These are phyloP conservation scores for Phalaenopsis hybrid DNA, from an alignment of 116 monocot genomes.

Conservation along the genomic window DNA sequence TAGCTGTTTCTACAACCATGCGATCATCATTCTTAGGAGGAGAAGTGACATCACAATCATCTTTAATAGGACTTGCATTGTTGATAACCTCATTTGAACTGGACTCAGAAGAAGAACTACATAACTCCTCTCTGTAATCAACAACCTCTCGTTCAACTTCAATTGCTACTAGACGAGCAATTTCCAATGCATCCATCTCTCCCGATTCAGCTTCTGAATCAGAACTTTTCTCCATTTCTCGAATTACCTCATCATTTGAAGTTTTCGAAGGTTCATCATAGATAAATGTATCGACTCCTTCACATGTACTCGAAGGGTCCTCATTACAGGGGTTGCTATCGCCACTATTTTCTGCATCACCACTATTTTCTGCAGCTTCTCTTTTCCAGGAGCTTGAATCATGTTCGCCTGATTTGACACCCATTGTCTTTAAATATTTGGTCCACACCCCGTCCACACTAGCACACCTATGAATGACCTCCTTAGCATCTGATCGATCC, in stretches of 20 bases:
- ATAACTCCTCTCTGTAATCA: constrained; percentile 60
- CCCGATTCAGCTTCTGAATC: constrained; percentile 37
- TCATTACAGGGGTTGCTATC: not conserved
- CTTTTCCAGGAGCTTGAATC: constrained; percentile 2
- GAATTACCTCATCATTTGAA: not conserved
- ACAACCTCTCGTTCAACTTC: constrained; percentile 73
- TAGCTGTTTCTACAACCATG: constrained; percentile 8
- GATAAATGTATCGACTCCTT: constrained; percentile 2
- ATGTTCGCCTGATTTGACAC: constrained; percentile 4
- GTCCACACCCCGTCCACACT: constrained; percentile 15
- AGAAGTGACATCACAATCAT: constrained; percentile 24
- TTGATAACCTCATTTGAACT: constrained; percentile 24
- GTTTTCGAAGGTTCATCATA: constrained; percentile 16
- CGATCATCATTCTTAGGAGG: constrained; percentile 24
- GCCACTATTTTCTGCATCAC: not conserved
- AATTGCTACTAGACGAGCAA: constrained; percentile 75
- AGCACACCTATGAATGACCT: not conserved
- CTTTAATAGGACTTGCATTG: constrained; percentile 2
- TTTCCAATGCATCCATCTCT: constrained; percentile 66
- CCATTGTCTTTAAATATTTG: not conserved
- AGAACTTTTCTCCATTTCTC: constrained; percentile 11
- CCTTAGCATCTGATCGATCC: not conserved
- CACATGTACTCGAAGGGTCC: not conserved
- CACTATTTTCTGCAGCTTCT: constrained; percentile 4
- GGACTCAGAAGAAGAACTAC: constrained; percentile 53